Conservation (phyloP, 2,329 filamentous ascomycete genomes). For the Daldinia sp. region DNA sequence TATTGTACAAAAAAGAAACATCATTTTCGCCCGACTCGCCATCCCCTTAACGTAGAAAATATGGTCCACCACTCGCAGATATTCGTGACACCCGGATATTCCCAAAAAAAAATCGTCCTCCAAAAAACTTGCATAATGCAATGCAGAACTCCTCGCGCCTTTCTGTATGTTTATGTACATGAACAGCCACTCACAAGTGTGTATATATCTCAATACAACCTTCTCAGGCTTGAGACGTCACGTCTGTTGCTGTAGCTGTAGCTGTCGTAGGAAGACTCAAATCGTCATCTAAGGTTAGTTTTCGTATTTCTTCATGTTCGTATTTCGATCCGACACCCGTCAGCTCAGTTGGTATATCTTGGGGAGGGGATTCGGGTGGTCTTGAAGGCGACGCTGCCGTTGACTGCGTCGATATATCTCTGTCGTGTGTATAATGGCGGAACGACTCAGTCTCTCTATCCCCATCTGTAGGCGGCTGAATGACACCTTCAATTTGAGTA, state of each 20-base stretch:
- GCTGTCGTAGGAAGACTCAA: conserved; percentile 37
- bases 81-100: background rate
- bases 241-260: conserved; percentile 33
- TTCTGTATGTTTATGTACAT: conserved; percentile 32
- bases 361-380: conserved; percentile 32
- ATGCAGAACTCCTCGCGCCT: conserved; percentile 36
- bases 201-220: conserved; percentile 15
- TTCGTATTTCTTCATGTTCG: conserved; percentile 39
- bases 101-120: conserved; percentile 1
- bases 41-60: background rate
- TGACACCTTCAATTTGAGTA: conserved; percentile 5
- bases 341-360: conserved; percentile 38
- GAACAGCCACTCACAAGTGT: conserved; percentile 18
- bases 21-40: background rate
- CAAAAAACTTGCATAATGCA: conserved; percentile 12
- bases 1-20: conserved; percentile 3
- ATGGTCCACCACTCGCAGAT: background rate
- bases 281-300: conserved; percentile 43
- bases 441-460: conserved; percentile 29
- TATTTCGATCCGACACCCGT: conserved; percentile 42
- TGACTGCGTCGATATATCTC: conserved; percentile 40
- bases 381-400: conserved; percentile 40
- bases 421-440: conserved; percentile 41
- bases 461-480: conserved; percentile 19
- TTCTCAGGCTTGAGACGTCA: conserved; percentile 43